Percentiles rank a stretch among this genome's conserved stretches.
Evolutionary conservation across 805 yeast genomes (phyloP).

Genomic region (Citeromyces matritensis): DNA sequence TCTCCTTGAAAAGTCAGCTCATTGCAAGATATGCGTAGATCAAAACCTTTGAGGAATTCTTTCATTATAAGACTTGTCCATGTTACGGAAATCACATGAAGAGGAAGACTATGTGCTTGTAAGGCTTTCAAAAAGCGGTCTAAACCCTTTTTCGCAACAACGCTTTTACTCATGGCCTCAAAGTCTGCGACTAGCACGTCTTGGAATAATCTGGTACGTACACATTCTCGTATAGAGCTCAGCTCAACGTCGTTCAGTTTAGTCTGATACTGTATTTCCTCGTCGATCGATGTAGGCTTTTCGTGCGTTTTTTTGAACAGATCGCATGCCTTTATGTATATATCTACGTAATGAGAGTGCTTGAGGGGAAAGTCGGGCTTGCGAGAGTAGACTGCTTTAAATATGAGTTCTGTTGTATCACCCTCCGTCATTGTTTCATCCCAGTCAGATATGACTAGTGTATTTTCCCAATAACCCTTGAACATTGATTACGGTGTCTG

Average conservation of each 20-base stretch:
- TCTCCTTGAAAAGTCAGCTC: background rate
- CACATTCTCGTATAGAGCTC: slow-evolving; percentile 19
- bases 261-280: slow-evolving; percentile 29
- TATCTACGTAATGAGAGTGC: slow-evolving; percentile 25
- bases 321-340: slow-evolving; percentile 20
- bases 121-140: background rate
- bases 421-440: slow-evolving; percentile 46
- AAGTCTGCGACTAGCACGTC: slow-evolving; percentile 1
- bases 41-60: background rate
- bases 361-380: slow-evolving; percentile 21
- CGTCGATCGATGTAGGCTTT: slow-evolving; percentile 14
- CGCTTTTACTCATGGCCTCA: background rate
- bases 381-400: slow-evolving; percentile 25
- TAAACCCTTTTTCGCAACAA: slow-evolving; percentile 1
- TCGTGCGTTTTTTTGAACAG: slow-evolving; percentile 16
- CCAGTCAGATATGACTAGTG: slow-evolving; percentile 47
- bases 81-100: background rate
- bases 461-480: no score
- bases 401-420: slow-evolving; percentile 41
- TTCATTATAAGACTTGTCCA: background rate
- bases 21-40: background rate
- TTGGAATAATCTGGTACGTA: background rate
- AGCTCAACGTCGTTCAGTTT: slow-evolving; percentile 29
- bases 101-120: background rate
- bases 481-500: no score